Evolutionary conservation across 148 eudicot species (phyloP).

Genomic region (Diospyros lotus): DNA sequence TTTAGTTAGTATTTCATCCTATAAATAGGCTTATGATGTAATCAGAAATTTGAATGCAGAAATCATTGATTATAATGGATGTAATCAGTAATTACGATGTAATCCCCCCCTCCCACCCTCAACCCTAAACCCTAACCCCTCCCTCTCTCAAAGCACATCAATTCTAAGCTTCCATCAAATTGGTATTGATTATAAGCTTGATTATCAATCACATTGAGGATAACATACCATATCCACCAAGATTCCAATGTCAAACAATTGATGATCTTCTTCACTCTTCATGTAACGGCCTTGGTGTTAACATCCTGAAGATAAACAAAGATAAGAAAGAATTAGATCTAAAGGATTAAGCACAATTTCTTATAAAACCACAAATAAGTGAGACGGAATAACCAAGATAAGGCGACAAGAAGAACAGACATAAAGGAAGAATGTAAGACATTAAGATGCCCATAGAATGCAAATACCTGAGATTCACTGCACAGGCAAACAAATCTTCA

Average conservation of each 20-base stretch:
- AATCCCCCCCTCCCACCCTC: too few species aligned
- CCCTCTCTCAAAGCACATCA: too few species aligned
- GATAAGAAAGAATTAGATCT: neutral
- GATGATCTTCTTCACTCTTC: slow-evolving; percentile 8
- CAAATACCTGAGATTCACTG: slow-evolving; percentile 21
- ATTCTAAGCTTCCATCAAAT: too few species aligned
- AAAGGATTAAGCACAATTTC: neutral
- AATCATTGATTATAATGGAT: too few species aligned
- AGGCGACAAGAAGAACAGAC: neutral
- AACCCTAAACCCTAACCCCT: too few species aligned
- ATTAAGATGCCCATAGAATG: neutral
- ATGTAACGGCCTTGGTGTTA: neutral
- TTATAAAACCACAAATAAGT: neutral
- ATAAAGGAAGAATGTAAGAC: neutral
- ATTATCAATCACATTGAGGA: neutral
- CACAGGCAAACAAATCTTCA: slow-evolving; percentile 5
- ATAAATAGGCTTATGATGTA: too few species aligned
- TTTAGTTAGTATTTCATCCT: too few species aligned
- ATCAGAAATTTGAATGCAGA: too few species aligned
- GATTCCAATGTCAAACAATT: neutral
- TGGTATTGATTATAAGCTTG: neutral
- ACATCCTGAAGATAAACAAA: slow-evolving; percentile 9
- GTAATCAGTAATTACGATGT: too few species aligned
- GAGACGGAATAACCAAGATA: slow-evolving; percentile 2
- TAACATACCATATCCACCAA: neutral